phyloP scores from a whole-genome alignment of 805 yeast species.

The Spathaspora passalidarum region DNA sequence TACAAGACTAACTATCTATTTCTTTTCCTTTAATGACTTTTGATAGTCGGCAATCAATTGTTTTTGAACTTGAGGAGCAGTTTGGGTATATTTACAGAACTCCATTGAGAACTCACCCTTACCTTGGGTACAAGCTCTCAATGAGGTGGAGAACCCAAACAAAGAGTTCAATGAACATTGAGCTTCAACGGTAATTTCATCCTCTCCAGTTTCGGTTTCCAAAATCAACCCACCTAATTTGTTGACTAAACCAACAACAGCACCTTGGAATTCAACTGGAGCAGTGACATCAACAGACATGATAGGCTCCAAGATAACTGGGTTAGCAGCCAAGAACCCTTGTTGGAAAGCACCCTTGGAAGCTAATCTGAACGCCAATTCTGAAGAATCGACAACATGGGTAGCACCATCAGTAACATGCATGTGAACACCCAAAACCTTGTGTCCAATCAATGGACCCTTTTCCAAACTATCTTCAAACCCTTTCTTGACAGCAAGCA shows the following conservation, averaged over 20 bases:
- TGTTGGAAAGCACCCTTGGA: conserved; percentile 88
- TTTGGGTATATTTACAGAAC: conserved; percentile 88
- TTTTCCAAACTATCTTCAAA: conserved; percentile 92
- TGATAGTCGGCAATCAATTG: conserved; percentile 81
- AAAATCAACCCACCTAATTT: conserved; percentile 88
- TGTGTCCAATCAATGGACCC: conserved; percentile 96
- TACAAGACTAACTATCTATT: not conserved
- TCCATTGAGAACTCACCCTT: conserved; percentile 97
- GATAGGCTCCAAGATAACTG: conserved; percentile 92
- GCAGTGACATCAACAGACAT: conserved; percentile 93
- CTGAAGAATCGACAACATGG: conserved; percentile 96
- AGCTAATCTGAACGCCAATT: conserved; percentile 91
- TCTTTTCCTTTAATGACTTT: conserved; percentile 22
- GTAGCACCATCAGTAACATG: conserved; percentile 94
- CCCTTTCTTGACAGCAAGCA: conserved; percentile 92
- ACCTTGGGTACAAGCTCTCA: conserved; percentile 97
- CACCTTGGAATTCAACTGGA: conserved; percentile 95
- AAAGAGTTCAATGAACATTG: conserved; percentile 95
- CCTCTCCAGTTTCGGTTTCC: conserved; percentile 92
- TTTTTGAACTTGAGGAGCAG: conserved; percentile 85
- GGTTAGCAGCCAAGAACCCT: conserved; percentile 79
- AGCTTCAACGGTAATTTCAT: conserved; percentile 89
- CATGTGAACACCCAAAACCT: conserved; percentile 91
- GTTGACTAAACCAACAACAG: conserved; percentile 86
- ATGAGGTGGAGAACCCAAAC: conserved; percentile 94